Conservation (phyloP, 306 rosid species). For the Oxytropis ochrocephala region DNA sequence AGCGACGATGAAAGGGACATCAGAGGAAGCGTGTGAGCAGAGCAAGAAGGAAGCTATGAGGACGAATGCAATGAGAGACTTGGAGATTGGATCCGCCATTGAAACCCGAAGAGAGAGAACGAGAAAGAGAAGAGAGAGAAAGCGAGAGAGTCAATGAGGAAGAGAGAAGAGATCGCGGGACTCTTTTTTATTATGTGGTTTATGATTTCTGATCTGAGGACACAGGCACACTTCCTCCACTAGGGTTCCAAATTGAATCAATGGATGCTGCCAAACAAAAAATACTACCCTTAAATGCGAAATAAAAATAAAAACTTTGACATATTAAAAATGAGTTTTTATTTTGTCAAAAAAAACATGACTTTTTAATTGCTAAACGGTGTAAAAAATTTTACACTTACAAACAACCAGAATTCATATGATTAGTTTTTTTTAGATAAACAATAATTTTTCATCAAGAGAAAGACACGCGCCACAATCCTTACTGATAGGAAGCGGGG, state of each 20-base stretch:
- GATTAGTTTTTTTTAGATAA: no score
- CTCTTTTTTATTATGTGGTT: conserved; percentile 11
- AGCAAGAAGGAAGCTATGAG: conserved; percentile 40
- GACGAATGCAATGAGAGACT: conserved; percentile 22
- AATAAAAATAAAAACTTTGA: no score
- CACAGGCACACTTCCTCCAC: neutral
- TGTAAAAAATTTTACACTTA: no score
- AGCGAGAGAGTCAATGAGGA: conserved; percentile 21
- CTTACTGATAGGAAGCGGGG: no score
- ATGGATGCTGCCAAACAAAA: neutral
- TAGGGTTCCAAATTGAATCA: conserved; percentile 14
- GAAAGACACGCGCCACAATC: no score
- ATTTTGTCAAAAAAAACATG: no score
- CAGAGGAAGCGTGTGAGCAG: conserved; percentile 55
- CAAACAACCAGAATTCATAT: no score
- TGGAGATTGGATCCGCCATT: conserved; percentile 54
- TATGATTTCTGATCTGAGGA: neutral
- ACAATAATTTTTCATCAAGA: no score
- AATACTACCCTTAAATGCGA: neutral
- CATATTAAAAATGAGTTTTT: no score
- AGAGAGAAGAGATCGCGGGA: conserved; percentile 11
- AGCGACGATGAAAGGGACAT: conserved; percentile 79
- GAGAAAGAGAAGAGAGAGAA: neutral
- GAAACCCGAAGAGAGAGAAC: neutral
- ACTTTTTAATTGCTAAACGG: no score